These are phyloP conservation scores for Diaporthe batatas DNA, from an alignment of 2,329 filamentous ascomycete genomes.

Conservation along the genomic window DNA sequence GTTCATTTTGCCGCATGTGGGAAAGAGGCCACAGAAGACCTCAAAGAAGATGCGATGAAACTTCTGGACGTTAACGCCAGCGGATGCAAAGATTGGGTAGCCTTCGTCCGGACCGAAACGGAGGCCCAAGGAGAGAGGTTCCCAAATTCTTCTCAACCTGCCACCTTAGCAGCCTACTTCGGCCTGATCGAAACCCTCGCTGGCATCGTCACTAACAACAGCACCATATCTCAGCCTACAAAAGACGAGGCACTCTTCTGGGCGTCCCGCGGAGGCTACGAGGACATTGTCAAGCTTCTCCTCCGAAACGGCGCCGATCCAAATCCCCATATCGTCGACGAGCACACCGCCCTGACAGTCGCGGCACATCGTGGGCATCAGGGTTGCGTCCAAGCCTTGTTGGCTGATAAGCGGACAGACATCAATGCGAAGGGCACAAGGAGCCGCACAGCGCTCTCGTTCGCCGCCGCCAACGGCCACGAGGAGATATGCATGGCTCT, in stretches of 20 bases:
- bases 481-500: constrained; percentile 1
- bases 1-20: constrained; percentile 9
- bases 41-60: background rate
- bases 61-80: background rate
- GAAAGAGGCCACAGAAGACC: background rate
- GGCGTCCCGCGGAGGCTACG: constrained; percentile 9
- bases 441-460: background rate
- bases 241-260: constrained; percentile 7
- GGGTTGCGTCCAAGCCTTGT: background rate
- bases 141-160: background rate
- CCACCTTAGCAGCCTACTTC: background rate
- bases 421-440: background rate
- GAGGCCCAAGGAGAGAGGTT: constrained; percentile 2
- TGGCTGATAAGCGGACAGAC: background rate
- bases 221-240: background rate
- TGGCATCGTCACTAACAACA: background rate
- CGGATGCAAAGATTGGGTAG: constrained; percentile 19
- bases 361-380: background rate
- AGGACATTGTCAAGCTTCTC: background rate
- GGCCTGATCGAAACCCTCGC: background rate
- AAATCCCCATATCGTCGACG: background rate
- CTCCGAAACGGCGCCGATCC: background rate
- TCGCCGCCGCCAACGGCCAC: background rate
- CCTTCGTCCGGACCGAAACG: constrained; percentile 3
- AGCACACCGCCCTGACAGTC: background rate